phyloP scores from a whole-genome alignment of 768 basidiomycete species.

The Melanogaster broomeanus region DNA sequence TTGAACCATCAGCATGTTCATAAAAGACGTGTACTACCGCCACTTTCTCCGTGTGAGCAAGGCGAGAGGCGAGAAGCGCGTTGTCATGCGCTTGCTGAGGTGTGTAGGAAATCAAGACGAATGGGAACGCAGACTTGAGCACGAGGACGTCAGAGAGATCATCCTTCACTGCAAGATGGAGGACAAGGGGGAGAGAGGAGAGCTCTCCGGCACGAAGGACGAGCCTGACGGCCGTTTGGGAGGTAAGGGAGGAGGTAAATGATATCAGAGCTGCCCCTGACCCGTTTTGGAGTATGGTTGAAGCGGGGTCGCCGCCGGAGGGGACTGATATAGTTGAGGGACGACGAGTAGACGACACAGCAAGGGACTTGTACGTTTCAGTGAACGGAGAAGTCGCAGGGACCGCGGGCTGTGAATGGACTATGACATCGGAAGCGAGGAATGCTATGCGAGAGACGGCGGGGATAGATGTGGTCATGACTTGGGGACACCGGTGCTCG shows the following conservation, averaged over 20 bases:
- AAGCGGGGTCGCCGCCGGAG: slow-evolving; percentile 64
- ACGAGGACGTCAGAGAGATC: slow-evolving; percentile 76
- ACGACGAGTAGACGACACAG: slow-evolving; percentile 36
- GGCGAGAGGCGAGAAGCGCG: slow-evolving; percentile 79
- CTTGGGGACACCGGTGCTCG: neutral
- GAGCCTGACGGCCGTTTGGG: slow-evolving; percentile 58
- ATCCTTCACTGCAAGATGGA: slow-evolving; percentile 66
- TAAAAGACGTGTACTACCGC: slow-evolving; percentile 90
- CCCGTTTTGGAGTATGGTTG: slow-evolving; percentile 52
- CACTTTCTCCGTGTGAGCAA: slow-evolving; percentile 69
- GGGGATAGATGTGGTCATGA: slow-evolving; percentile 30
- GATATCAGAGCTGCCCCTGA: slow-evolving; percentile 49
- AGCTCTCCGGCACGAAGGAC: slow-evolving; percentile 71
- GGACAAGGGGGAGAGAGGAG: slow-evolving; percentile 61
- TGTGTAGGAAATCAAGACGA: slow-evolving; percentile 76
- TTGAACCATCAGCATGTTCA: slow-evolving; percentile 37
- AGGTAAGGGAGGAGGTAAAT: slow-evolving; percentile 53
- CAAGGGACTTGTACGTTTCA: slow-evolving; percentile 31
- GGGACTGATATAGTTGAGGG: slow-evolving; percentile 54
- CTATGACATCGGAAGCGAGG: slow-evolving; percentile 64
- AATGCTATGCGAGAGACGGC: slow-evolving; percentile 71
- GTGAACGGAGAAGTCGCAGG: slow-evolving; percentile 43
- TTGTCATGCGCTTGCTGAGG: slow-evolving; percentile 88
- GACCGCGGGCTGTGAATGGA: slow-evolving; percentile 54
- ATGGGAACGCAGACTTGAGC: slow-evolving; percentile 78